Conservation (phyloP, 306 rosid species). For the Abrus precatorius region DNA sequence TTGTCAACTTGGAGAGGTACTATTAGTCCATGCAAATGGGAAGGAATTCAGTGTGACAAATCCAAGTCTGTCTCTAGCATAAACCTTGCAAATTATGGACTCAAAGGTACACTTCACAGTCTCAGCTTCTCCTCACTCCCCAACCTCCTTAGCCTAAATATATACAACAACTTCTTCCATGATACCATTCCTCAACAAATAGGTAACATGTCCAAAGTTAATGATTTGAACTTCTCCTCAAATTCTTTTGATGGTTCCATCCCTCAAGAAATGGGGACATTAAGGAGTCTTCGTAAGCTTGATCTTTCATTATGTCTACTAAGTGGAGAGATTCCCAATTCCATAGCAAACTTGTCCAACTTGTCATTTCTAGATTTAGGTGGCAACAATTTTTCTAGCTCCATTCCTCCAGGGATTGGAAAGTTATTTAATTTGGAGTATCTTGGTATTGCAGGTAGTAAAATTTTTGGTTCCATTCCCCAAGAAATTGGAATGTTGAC, state of each 20-base stretch:
- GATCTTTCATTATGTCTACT: conserved; percentile 34
- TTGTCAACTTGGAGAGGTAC: conserved; percentile 44
- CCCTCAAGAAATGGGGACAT: conserved; percentile 45
- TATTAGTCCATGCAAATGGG: conserved; percentile 41
- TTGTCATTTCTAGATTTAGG: conserved; percentile 40
- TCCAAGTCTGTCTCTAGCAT: conserved; percentile 3
- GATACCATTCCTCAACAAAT: conserved; percentile 52
- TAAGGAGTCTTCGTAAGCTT: conserved; percentile 20
- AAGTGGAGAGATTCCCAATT: conserved; percentile 35
- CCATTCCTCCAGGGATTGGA: conserved; percentile 48
- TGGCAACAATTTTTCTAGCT: not conserved
- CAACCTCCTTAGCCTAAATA: conserved; percentile 38
- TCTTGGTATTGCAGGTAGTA: not conserved
- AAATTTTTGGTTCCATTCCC: conserved; percentile 46
- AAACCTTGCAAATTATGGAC: conserved; percentile 20
- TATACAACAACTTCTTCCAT: conserved; percentile 11
- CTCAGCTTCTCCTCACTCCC: conserved; percentile 46
- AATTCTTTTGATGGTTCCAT: conserved; percentile 46
- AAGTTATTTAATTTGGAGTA: conserved; percentile 30
- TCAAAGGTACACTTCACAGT: conserved; percentile 51
- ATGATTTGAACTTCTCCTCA: conserved; percentile 37
- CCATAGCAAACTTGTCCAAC: conserved; percentile 50
- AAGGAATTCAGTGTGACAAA: conserved; percentile 43
- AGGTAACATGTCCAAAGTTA: conserved; percentile 37
- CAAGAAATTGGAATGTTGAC: conserved; percentile 50